phyloP scores from a whole-genome alignment of 768 basidiomycete genomes.

The Collybiopsis confluens region DNA sequence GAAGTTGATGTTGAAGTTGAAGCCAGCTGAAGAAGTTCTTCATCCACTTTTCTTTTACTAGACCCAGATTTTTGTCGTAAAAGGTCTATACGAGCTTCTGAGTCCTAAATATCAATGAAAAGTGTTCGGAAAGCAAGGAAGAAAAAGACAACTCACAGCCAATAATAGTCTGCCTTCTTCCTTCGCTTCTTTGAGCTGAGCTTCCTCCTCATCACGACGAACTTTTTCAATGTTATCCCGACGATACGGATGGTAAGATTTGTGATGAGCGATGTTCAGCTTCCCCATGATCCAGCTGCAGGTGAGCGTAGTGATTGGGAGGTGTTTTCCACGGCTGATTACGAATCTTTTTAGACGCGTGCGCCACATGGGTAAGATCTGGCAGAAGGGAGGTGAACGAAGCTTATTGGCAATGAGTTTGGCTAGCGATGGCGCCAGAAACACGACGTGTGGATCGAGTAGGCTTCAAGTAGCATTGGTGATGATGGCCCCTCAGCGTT shows the following conservation, averaged over 20 bases:
- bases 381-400: constrained; percentile 48
- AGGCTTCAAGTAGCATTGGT: no score
- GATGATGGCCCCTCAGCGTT: no score
- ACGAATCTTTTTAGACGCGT: background rate
- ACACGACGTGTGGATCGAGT: constrained; percentile 36
- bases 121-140: background rate
- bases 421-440: constrained; percentile 61
- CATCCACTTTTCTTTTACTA: constrained; percentile 32
- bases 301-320: background rate
- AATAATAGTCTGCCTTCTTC: constrained; percentile 71
- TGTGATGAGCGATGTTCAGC: constrained; percentile 87
- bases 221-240: constrained; percentile 83
- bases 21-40: constrained; percentile 2
- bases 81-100: constrained; percentile 70
- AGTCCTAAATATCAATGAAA: constrained; percentile 45
- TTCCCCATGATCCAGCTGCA: constrained; percentile 86
- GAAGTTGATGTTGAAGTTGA: background rate
- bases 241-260: constrained; percentile 85
- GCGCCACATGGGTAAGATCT: constrained; percentile 27
- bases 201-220: constrained; percentile 78
- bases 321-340: background rate
- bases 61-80: constrained; percentile 60
- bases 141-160: constrained; percentile 48
- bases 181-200: constrained; percentile 55
- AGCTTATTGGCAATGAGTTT: constrained; percentile 38